Evolutionary conservation across 257 asterid genomes (phyloP), one percentile per base, ranked within the genome.

Genomic region (Voacanga thouarsii): DNA sequence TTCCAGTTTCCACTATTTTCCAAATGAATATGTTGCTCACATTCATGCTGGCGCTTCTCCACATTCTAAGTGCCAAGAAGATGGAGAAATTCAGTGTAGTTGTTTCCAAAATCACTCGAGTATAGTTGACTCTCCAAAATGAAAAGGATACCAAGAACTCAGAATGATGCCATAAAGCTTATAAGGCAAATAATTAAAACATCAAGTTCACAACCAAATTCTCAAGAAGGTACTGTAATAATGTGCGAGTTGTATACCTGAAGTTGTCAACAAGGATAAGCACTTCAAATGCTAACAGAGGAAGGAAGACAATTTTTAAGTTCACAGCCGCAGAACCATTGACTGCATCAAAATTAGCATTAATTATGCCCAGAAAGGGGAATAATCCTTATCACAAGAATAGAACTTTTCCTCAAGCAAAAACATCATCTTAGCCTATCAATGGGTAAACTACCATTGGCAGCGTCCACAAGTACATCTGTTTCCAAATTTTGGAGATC

Each of bases 301-400:
- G 99, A 75, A 96, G 99, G 88, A 96, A 94, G 80, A 84, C 97
- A 50, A 91, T 84, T 81, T 87, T 96, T 87, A 96, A 89, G 85
- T 82, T 89, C 83, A 96, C 88, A 66, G 97, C 92, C 65, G 92
- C 92, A 79, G 85, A 86, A 77, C 87, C 84, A 82, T 56, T 75
- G 80, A 84, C 99, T 96, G 97, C 87, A 86, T 33, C 74, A 68
- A 69, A 73, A 55, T 76, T 80, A 83, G 81, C 44, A 75, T 47
- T 45, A 60, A 74, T 66, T 64, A 21, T 65, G 66, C 37, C 75
- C 79, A 59, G 49, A 66, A 65, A 24, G 69, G 76, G 61, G 28
- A 67, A 74, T 70, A 80, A 69, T 49, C 69, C 67, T 23, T 71
- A 77, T 19, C 37, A 44, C 5, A 37, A 68, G 41, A 49, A 61